Evolutionary conservation across 495 filamentous ascomycete species (phyloP), one percentile per base, ranked within the genome.

Genomic region (Podospora tetraspora): DNA sequence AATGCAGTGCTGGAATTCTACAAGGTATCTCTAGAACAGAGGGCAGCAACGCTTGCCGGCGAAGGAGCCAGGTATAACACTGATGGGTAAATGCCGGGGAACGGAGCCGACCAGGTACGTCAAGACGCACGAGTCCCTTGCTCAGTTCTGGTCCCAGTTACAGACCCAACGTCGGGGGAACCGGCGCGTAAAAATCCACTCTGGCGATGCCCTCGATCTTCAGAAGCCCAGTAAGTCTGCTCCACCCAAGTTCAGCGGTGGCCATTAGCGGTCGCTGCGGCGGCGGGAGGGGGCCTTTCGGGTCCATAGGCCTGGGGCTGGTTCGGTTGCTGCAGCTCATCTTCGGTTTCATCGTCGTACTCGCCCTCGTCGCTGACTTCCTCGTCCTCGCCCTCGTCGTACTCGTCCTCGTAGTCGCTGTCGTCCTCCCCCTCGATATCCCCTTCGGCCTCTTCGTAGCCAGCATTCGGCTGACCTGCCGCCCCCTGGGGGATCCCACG

Each of bases 331-430:
- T 84, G 79, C 10, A 79, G 74, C 72, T 84, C 81, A 64, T 85
- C 85, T 67, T 89, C 88, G 4, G 87, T 85, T 66, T 90, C 88
- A 67, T 90, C 88, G 68, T 87, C 85, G 68, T 89, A 88, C 61
- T 92, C 87, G 67, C 69, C 75, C 22, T 79, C 81, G n/a, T 81
- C 80, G 58, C 79, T 80, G 19, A 78, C 77, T 63, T 82, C 81
- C 62, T 87, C 88, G 52, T 86, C 84, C 11, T 77, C 79, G 6
- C 82, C 74, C 43, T 81, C 80, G 32, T 82, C 79, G 64, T 90
- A 88, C 43, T 52, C 43, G 64, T 93, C 92, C 34, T 90, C 90
- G n/a, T 90, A 90, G 61, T 92, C 89, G 67, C 91, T 90, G 70
- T 92, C 89, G 66, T 89, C 88, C 64, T 88, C 89, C 66, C 94